These are phyloP conservation scores for Mycena vulgaris DNA, from an alignment of 768 basidiomycete species.

Conservation along the genomic window DNA sequence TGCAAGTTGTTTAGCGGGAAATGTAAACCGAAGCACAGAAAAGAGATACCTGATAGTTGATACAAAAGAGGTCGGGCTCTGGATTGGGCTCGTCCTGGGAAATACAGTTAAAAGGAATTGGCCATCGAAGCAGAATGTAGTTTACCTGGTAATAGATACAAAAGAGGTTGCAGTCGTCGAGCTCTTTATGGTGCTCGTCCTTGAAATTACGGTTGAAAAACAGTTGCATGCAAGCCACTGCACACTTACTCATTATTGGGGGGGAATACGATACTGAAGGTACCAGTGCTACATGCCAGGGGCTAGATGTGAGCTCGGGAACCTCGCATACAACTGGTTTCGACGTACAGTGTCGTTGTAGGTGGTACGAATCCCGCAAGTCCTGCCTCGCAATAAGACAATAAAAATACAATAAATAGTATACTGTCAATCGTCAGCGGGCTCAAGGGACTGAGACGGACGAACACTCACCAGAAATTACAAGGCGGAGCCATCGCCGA, in stretches of 20 bases:
- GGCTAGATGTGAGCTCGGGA: not conserved
- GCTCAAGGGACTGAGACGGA: not conserved
- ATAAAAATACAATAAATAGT: slow-evolving; percentile 7
- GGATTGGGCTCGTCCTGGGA: not conserved
- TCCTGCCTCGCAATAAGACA: not conserved
- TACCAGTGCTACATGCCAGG: not conserved
- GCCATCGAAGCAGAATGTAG: too few species aligned
- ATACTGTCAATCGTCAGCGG: not conserved
- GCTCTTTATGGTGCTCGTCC: not conserved
- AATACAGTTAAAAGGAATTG: too few species aligned
- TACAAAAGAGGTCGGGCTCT: not conserved
- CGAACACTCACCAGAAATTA: not conserved
- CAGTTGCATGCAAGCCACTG: not conserved
- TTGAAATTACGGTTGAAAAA: not conserved
- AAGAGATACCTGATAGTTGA: not conserved
- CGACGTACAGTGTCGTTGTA: slow-evolving; percentile 1
- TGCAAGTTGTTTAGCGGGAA: not conserved
- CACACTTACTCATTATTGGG: slow-evolving; percentile 15
- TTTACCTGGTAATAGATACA: not conserved
- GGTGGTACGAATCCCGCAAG: slow-evolving; percentile 8
- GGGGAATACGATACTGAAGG: slow-evolving; percentile 1
- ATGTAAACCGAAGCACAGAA: not conserved
- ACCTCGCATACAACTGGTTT: not conserved
- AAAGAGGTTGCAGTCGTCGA: not conserved
- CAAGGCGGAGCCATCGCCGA: not conserved